Evolutionary conservation across 331 rosid species (phyloP).

Genomic region (Dryas integrifolia): DNA sequence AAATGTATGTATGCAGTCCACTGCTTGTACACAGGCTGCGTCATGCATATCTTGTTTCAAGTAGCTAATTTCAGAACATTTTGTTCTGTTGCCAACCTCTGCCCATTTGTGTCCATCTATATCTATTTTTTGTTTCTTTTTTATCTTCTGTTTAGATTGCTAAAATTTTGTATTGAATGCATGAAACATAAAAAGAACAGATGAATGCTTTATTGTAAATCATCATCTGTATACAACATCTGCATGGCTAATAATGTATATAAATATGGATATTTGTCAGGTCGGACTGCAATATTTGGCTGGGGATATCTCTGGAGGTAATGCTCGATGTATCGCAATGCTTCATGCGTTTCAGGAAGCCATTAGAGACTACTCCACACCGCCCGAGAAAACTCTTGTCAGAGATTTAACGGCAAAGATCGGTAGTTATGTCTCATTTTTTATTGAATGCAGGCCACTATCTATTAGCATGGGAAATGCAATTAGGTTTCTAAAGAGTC

Average conservation of each 20-base stretch:
- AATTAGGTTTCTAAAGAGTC: slow-evolving; percentile 61
- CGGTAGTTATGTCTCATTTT: slow-evolving; percentile 61
- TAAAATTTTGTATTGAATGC: neutral
- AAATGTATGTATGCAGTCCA: neutral
- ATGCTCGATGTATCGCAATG: slow-evolving; percentile 82
- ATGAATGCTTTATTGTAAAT: neutral
- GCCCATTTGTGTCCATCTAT: neutral
- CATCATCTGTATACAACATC: neutral
- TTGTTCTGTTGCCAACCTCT: neutral
- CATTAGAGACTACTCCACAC: slow-evolving; percentile 74
- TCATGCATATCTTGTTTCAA: too few species aligned
- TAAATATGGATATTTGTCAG: slow-evolving; percentile 36
- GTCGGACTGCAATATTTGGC: slow-evolving; percentile 64
- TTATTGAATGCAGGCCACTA: slow-evolving; percentile 76
- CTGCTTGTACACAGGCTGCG: too few species aligned
- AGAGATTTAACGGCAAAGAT: slow-evolving; percentile 79
- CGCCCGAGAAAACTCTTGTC: slow-evolving; percentile 48
- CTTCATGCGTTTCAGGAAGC: slow-evolving; percentile 74
- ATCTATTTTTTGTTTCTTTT: neutral
- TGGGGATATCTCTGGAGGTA: slow-evolving; percentile 63
- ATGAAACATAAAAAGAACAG: neutral
- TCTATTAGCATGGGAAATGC: slow-evolving; percentile 90
- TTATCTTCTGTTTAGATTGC: neutral
- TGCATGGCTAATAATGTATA: slow-evolving; percentile 9
- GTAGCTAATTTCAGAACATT: neutral